Evolutionary conservation across 129 eudicot genomes (phyloP).

Genomic region (Chrysanthemum makinoi): DNA sequence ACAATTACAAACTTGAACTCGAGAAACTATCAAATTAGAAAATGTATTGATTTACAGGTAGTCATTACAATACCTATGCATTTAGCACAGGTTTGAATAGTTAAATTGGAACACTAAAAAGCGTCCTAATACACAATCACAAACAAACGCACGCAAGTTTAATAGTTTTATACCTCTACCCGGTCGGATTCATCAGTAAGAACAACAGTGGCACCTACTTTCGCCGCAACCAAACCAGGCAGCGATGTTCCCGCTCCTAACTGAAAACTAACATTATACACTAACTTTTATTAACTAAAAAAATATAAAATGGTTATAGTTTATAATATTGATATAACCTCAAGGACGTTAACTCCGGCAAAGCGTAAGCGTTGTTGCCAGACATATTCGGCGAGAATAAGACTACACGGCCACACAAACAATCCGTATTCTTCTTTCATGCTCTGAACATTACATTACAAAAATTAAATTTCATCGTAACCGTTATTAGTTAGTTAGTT

Average conservation of each 20-base stretch:
- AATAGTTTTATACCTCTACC: slow-evolving; percentile 49
- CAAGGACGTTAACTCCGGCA: slow-evolving; percentile 55
- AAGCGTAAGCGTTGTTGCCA: slow-evolving; percentile 81
- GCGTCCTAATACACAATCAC: too few species aligned
- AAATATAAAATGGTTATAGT: neutral
- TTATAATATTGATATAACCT: slow-evolving; percentile 35
- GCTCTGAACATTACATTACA: slow-evolving; percentile 42
- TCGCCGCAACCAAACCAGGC: slow-evolving; percentile 94
- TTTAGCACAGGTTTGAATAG: too few species aligned
- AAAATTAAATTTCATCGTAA: neutral
- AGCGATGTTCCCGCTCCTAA: slow-evolving; percentile 95
- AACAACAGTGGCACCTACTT: slow-evolving; percentile 73
- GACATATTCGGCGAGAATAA: slow-evolving; percentile 81
- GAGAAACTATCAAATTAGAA: too few species aligned
- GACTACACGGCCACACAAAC: slow-evolving; percentile 94
- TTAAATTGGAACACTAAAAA: too few species aligned
- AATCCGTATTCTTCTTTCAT: slow-evolving; percentile 84
- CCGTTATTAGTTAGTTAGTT: too few species aligned
- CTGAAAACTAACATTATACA: slow-evolving; percentile 34
- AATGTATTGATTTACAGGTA: too few species aligned
- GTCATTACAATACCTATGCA: too few species aligned
- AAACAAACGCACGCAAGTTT: too few species aligned
- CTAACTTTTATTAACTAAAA: neutral
- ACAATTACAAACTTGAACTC: too few species aligned
- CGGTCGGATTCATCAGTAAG: slow-evolving; percentile 62